These are phyloP conservation scores for Phytophthora niederhauseri DNA, from an alignment of 352 stramenopile species.

Conservation along the genomic window DNA sequence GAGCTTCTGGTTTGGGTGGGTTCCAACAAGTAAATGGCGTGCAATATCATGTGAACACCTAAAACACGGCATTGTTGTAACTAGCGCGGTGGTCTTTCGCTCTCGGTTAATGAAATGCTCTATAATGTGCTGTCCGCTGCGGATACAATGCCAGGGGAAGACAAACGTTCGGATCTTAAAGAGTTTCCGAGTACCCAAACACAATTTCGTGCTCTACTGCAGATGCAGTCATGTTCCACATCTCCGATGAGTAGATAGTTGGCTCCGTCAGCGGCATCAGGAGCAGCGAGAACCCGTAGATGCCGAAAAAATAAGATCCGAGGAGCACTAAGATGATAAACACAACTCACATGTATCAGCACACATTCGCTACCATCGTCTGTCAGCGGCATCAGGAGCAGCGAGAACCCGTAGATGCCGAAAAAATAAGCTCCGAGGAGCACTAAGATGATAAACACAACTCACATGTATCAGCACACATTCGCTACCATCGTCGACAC, in stretches of 20 bases:
- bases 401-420: constrained; percentile 82
- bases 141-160: constrained; percentile 27
- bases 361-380: constrained; percentile 36
- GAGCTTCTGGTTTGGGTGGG: not conserved
- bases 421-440: constrained; percentile 84
- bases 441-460: constrained; percentile 35
- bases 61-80: constrained; percentile 17
- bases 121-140: constrained; percentile 34
- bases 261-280: constrained; percentile 82
- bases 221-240: constrained; percentile 83
- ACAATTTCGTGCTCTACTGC: constrained; percentile 47
- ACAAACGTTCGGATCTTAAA: constrained; percentile 34
- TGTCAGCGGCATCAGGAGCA: constrained; percentile 76
- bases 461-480: constrained; percentile 8
- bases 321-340: constrained; percentile 59
- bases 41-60: constrained; percentile 36
- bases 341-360: constrained; percentile 7
- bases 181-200: constrained; percentile 46
- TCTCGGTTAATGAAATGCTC: constrained; percentile 41
- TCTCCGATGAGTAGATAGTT: constrained; percentile 77
- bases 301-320: constrained; percentile 80
- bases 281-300: constrained; percentile 76
- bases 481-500: not conserved
- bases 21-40: constrained; percentile 23
- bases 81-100: constrained; percentile 31